Evolutionary conservation across 2,329 filamentous ascomycete genomes (phyloP).

Genomic region (Fusarium lyarnte): DNA sequence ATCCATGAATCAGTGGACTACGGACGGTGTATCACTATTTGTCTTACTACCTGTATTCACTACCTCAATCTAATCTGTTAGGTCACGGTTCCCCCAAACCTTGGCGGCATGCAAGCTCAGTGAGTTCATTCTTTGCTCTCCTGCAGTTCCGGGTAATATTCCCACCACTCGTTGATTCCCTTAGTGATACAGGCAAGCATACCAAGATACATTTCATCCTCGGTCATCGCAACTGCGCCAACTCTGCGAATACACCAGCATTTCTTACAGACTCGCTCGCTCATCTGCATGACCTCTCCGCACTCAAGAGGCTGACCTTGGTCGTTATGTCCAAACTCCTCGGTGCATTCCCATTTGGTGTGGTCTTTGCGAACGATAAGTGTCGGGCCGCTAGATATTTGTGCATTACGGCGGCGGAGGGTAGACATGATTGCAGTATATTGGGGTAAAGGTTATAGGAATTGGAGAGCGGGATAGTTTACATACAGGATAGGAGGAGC

Average conservation of each 20-base stretch:
- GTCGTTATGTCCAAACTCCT: not conserved
- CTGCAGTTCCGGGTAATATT: not conserved
- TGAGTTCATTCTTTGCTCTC: too few relatives aligned
- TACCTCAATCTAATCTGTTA: not conserved
- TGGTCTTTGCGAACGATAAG: not conserved
- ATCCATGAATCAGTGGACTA: not conserved
- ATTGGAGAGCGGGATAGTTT: too few relatives aligned
- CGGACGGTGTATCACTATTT: not conserved
- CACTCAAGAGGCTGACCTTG: not conserved
- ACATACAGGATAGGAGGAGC: too few relatives aligned
- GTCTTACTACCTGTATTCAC: not conserved
- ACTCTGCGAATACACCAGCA: not conserved
- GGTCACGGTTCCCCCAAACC: not conserved
- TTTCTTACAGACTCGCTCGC: not conserved
- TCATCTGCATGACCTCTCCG: not conserved
- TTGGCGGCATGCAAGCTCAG: too few relatives aligned
- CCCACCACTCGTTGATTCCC: not conserved
- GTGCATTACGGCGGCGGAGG: too few relatives aligned
- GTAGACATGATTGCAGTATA: not conserved
- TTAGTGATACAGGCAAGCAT: not conserved
- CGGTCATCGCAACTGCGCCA: not conserved
- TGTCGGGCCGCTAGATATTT: not conserved
- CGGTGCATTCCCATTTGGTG: not conserved
- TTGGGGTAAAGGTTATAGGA: not conserved
- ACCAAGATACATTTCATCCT: not conserved